Conservation (phyloP, 441 rosid species). For the Brassica hybrid region DNA sequence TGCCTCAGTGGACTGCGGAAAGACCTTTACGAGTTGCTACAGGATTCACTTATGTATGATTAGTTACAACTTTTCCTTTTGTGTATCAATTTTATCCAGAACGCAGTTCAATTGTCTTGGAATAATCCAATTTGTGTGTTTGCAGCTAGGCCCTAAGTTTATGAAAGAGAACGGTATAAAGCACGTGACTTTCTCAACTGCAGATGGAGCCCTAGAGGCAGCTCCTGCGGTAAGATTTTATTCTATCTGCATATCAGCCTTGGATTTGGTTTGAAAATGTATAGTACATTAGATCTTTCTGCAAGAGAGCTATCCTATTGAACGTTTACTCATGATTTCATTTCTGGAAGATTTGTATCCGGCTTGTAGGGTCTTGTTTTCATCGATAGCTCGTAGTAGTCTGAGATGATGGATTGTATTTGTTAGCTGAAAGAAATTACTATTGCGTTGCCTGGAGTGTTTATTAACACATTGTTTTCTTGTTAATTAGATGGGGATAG, state of each 20-base stretch:
- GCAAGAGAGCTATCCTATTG: not conserved
- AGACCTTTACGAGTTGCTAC: slow-evolving; percentile 89
- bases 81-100: not conserved
- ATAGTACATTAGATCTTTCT: slow-evolving; percentile 2
- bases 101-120: not conserved
- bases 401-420: not conserved
- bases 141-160: slow-evolving; percentile 92
- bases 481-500: slow-evolving; percentile 88
- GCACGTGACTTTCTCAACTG: slow-evolving; percentile 88
- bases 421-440: not conserved
- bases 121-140: not conserved
- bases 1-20: slow-evolving; percentile 87
- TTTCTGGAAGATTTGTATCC: not conserved
- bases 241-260: not conserved
- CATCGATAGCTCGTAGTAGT: not conserved
- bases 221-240: slow-evolving; percentile 88
- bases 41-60: slow-evolving; percentile 72
- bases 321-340: not conserved
- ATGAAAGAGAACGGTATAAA: slow-evolving; percentile 82
- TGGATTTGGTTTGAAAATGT: not conserved
- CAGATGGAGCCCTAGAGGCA: slow-evolving; percentile 98
- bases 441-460: not conserved
- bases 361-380: slow-evolving; percentile 4
- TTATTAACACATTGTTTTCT: not conserved
- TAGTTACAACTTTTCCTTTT: not conserved